Base-by-base conservation (phyloP, 164 flowering plant species). In the Dillenia turbinata region DNA sequence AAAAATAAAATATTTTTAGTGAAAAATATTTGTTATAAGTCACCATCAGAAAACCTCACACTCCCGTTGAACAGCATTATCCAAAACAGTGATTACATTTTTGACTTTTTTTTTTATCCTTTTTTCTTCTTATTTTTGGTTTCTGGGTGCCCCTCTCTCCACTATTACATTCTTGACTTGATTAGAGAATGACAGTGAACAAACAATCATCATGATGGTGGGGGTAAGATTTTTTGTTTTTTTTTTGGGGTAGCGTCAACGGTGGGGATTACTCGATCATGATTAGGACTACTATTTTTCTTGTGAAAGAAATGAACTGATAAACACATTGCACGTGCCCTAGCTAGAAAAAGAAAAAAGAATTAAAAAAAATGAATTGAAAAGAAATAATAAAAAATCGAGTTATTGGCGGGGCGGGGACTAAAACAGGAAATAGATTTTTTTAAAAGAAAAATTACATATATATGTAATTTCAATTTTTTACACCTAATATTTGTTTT, bases 321-420 rank as follows among this genome's bases (percentile, higher is more conserved):
- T 51, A 14, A 65, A 54, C 13, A 49, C 3, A 49, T 53, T 57
- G 45, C 69, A 66, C 56, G 74, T 57, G 70, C 66, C 52, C 61
- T 66, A 33, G 40, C 40, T 19, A 9, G 51, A 7, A 33, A 33
- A 33, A 33, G 7, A 33, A 33, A 33, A 33, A 33, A 33, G 7
- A 33, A 4, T 4, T 4, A 33, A 33, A 33, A 33, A 7, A 33
- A 4, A 5, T 33, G 40, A 33, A 33, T 33, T 5, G 40, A 33
- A 7, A 33, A 33, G 5, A 33, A 33, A 33, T 4, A 4, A 4
- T 6, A 33, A 33, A 33, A 33, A 33, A 33, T 33, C 7, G 6
- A 5, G 40, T 4, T 33, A 5, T 33, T 33, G 40, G 0, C 1
- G 6, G 40, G n/a, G n/a, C n/a, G n/a, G 0, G 0, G 5, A 26